phyloP scores from a whole-genome alignment of 108 stramenopile genomes.

The Heterococcus sp. region DNA sequence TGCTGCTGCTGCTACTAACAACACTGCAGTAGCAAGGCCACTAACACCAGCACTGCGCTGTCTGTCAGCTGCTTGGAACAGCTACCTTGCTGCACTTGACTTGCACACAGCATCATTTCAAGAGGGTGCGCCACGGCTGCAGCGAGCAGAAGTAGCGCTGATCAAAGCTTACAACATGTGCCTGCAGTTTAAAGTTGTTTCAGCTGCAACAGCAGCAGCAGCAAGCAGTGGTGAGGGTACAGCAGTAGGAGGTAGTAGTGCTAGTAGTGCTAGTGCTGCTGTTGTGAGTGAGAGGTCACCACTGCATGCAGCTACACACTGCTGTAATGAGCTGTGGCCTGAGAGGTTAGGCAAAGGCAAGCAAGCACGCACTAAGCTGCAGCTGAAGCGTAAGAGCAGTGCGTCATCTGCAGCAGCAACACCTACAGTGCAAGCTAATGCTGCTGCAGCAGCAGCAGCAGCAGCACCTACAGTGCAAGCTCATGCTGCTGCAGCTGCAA shows the following conservation, averaged over 20 bases:
- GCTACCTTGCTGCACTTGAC: neutral
- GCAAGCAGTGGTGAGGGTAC: neutral
- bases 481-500: neutral
- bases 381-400: neutral
- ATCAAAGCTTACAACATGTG: neutral
- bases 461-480: neutral
- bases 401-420: neutral
- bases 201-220: neutral
- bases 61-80: neutral
- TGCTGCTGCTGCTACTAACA: neutral
- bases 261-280: neutral
- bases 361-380: neutral
- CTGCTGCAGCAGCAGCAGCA: neutral
- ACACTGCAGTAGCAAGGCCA: neutral
- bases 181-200: too few species aligned
- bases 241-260: neutral
- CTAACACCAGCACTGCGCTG: neutral
- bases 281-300: neutral
- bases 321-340: neutral
- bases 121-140: neutral
- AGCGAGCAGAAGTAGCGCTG: neutral
- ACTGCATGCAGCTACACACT: neutral
- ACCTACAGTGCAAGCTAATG: neutral
- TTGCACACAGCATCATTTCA: too few species aligned
- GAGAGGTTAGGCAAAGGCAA: neutral